Evolutionary conservation across 345 rosid genomes (phyloP), one percentile per base, ranked within the genome.

Genomic region (Rhodamnia rubescens): DNA sequence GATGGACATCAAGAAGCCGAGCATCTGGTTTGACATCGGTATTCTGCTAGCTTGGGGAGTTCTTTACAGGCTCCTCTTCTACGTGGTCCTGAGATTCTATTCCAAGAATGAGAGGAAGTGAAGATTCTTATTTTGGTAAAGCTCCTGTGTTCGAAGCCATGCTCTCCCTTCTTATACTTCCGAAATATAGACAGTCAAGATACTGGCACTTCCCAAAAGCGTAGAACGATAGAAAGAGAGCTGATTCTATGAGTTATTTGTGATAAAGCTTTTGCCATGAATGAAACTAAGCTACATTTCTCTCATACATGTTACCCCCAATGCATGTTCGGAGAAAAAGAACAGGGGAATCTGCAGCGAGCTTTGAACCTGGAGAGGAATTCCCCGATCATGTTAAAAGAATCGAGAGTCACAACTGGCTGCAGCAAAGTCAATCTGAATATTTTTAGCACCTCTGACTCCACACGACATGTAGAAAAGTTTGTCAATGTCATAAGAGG

Each of bases 41-140:
- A 92, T 94, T 59, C 91, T 92, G 91, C 88, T 92, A 18, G 94
- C 96, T 42, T 92, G 95, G 94, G 93, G 94, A 15, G 91, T 92
- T 50, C 92, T 90, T 74, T 92, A 92, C 83, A 85, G 95, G 44
- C 85, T 92, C 69, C 87, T 91, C 88, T 93, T 93, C 91, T 92
- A 91, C 55, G 55, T 91, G 53, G 92, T 90, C 85, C 90, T 94
- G 40, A 85, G 94, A 86, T 91, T 92, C 88, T 92, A 90, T 56
- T 92, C 94, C 86, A 92, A 92, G 87, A 93, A 90, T 15, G 85
- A 84, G 87, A 92, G 93, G 87, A 94, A 92, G 86, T 92, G 42
- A 82, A 27, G 14, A 8, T 53, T 53, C 42, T 7, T 49, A 14
- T 29, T 55, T 82, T 24, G 13, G 84, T 1, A 27, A 53, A 8